Conservation (phyloP, 805 yeast genomes). For the Saccharomycopsis javanensis region DNA sequence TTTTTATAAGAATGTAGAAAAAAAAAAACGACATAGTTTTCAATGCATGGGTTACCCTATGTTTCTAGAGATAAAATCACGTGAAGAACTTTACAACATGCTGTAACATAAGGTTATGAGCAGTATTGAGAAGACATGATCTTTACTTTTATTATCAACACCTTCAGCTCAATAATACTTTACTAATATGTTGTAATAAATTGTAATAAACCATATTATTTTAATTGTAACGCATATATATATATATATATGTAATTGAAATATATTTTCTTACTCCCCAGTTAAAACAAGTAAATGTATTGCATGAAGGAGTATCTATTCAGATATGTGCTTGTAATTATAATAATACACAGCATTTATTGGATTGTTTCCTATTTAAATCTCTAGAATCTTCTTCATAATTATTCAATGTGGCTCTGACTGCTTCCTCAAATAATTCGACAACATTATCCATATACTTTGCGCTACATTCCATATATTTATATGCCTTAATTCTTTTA, state of each 20-base stretch:
- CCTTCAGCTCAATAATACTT: too few species aligned
- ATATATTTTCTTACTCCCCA: too few species aligned
- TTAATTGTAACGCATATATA: too few species aligned
- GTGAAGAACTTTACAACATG: neutral
- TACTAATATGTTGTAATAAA: too few species aligned
- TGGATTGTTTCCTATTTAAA: neutral
- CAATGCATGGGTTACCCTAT: neutral
- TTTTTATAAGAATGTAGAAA: neutral
- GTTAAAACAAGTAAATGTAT: too few species aligned
- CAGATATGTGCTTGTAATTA: too few species aligned
- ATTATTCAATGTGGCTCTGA: constrained; percentile 24
- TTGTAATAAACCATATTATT: too few species aligned
- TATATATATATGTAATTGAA: too few species aligned
- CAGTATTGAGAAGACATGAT: too few species aligned
- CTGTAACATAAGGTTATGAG: neutral
- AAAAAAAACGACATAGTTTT: too few species aligned
- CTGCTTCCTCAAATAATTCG: constrained; percentile 48
- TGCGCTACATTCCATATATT: constrained; percentile 51
- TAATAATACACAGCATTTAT: neutral
- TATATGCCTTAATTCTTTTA: constrained; percentile 39
- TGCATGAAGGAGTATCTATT: too few species aligned
- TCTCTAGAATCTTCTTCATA: neutral
- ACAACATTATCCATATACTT: constrained; percentile 52
- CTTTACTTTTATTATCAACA: too few species aligned
- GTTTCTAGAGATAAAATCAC: neutral